phyloP scores from a whole-genome alignment of 1,284 basidiomycete species.

The Tetrapyrgos nigripes region DNA sequence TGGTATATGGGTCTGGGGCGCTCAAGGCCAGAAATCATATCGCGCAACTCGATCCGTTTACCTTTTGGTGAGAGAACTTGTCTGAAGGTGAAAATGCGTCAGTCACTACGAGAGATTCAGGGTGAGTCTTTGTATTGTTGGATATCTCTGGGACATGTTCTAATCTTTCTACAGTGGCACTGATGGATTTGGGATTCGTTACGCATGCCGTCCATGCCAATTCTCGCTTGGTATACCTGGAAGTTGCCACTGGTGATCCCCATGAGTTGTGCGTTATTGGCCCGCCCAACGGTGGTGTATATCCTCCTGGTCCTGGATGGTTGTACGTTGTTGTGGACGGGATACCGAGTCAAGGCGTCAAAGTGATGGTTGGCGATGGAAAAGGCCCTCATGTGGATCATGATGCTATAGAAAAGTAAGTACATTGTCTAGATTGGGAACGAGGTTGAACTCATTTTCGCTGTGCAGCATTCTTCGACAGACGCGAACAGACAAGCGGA shows the following conservation, averaged over 20 bases:
- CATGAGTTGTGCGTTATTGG: constrained; percentile 53
- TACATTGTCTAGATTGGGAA: constrained; percentile 11
- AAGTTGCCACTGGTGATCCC: constrained; percentile 39
- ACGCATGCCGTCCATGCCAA: constrained; percentile 84
- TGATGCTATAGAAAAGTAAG: constrained; percentile 61
- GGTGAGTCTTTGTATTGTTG: constrained; percentile 22
- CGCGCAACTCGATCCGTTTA: constrained; percentile 45
- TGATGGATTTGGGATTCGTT: constrained; percentile 82
- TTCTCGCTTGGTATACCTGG: constrained; percentile 75
- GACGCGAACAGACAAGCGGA: too few relatives aligned
- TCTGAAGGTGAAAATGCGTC: constrained; percentile 45
- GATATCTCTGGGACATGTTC: neutral
- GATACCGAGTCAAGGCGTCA: constrained; percentile 70
- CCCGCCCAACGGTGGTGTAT: constrained; percentile 68
- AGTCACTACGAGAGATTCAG: constrained; percentile 31
- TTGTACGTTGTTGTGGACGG: constrained; percentile 74
- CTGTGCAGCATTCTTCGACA: constrained; percentile 40
- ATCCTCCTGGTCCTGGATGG: constrained; percentile 86
- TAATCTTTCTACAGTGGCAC: constrained; percentile 52
- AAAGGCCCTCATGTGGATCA: constrained; percentile 62
- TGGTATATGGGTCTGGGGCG: constrained; percentile 67
- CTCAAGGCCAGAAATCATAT: constrained; percentile 58
- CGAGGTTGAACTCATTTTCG: constrained; percentile 7
- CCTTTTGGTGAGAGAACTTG: constrained; percentile 51
- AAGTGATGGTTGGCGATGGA: constrained; percentile 77